Base-by-base conservation (phyloP, 2,329 filamentous ascomycete species). In the Gnomoniopsis sp. region DNA sequence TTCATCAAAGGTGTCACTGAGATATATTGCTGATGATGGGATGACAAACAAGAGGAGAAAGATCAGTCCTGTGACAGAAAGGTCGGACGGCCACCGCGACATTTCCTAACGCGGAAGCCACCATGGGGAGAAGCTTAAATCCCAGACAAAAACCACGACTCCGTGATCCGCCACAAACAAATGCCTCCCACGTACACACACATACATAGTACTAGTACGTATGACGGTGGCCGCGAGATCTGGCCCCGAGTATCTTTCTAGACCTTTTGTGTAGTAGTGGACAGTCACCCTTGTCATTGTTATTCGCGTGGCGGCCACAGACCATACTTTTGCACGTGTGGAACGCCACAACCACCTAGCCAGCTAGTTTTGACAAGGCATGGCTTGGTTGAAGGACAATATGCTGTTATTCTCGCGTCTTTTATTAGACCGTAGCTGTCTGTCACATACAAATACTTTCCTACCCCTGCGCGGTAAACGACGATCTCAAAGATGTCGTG, bases 81-180 rank as follows among this genome's bases (percentile, higher is more conserved):
- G 19, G 48, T 49, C 49, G 17, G 19, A 47, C n/a, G 23, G 38
- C 11, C 21, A 38, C 22, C 19, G 15, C 15, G 14, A n/a, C 3
- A 26, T 6, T 30, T 3, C 46, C 21, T 12, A 48, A 26, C 21
- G 12, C 17, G n/a, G 19, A 44, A 44, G 43, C 6, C 43, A 43
- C 17, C 33, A 26, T 41, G 14, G 41, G 15, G n/a, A 43, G 12
- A 53, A 46, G 23, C 41, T 30, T 43, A 44, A 44, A 19, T 19
- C 17, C 17, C 19, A 44, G 11, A 19, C 17, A 44, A 22, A 21
- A 44, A 19, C 38, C 43, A 44, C 43, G 19, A 44, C 36, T 19
- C 36, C 50, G 34, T 44, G 38, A 47, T 19, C 58, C 46, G 58
- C 58, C 47, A 58, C 51, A 55, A 55, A 58, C 58, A 59, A n/a